Base-by-base conservation (phyloP, 1,284 basidiomycete species). In the Boletus nobilissimus region DNA sequence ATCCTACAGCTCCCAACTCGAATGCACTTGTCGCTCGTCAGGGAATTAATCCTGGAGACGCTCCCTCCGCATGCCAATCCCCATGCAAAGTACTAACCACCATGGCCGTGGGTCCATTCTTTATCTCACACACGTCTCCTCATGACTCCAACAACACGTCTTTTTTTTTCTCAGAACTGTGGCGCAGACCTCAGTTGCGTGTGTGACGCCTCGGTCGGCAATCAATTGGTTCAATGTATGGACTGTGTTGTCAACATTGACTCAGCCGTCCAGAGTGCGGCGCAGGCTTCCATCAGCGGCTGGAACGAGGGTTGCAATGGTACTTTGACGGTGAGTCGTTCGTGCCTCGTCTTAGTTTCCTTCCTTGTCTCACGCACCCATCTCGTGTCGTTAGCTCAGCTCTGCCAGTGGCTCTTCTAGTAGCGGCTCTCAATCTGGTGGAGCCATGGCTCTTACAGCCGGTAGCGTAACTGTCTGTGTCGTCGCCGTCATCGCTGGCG, bases 51-150 rank as follows among this genome's bases (percentile, higher is more conserved):
- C 32, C 78, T 16, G 66, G 40, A 19, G 9, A 40, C 5, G 73
- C 80, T 51, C 84, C 84, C 8, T 9, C 81, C 22, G 60, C 71
- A 62, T 84, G 83, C 70, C 82, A 84, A 66, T 75, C 62, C 29
- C n/a, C 82, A 5, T 84, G 83, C 34, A 18, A 75, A 36, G 81
- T 84, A 16, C 1, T 85, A 26, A 70, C 74, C 43, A 78, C 76
- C 29, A 72, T 84, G 46, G 40, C 22, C 8, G 84, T 84, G 66
- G 64, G 84, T 60, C 10, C 29, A 54, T 70, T 43, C n/a, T 26
- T 51, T 26, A 1, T 24, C 36, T n/a, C 39, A 3, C 29, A 16
- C 18, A 7, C 8, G 8, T 32, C 19, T 39, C 63, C 11, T 43
- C 34, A 10, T 26, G 36, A 46, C 11, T 18, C 26, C 10, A 10